A percentile compares a stretch with the other conserved stretches of the same genome.
These are phyloP conservation scores for Aspergillus thermomutatus DNA, from an alignment of 2,329 filamentous ascomycete species.

Conservation along the genomic window DNA sequence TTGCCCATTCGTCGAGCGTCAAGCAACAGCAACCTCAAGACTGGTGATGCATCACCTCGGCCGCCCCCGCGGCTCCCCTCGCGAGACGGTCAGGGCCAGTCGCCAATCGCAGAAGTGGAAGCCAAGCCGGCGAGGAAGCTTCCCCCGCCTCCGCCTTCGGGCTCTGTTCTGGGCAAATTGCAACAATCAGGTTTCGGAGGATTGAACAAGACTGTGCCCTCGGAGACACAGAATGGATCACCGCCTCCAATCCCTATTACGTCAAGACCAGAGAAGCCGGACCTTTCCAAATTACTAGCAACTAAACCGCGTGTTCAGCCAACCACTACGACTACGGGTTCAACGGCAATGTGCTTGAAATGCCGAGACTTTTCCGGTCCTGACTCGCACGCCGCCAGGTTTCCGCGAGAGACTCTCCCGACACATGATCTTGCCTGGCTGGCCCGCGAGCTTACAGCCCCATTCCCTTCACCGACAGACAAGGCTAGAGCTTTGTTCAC, in stretches of 20 bases:
- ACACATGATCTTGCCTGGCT: constrained; percentile 67
- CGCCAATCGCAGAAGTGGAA: constrained; percentile 14
- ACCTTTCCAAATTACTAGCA: constrained; percentile 54
- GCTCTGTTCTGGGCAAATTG: constrained; percentile 33
- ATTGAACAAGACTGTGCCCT: constrained; percentile 37
- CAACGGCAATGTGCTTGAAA: constrained; percentile 59
- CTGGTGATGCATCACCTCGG: constrained; percentile 6
- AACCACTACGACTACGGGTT: constrained; percentile 10
- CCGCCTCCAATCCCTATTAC: constrained; percentile 52
- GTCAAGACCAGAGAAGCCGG: constrained; percentile 58
- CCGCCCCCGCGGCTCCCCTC: constrained; percentile 26
- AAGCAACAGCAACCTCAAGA: constrained; percentile 11
- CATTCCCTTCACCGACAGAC: constrained; percentile 79
- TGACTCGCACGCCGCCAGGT: constrained; percentile 73
- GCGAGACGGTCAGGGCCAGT: constrained; percentile 12
- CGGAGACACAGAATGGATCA: constrained; percentile 14
- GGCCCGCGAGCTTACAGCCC: constrained; percentile 71
- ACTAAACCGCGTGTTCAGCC: constrained; percentile 46
- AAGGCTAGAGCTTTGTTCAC: constrained; percentile 91
- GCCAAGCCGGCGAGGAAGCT: constrained; percentile 26
- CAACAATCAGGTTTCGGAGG: constrained; percentile 47
- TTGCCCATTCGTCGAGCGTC: constrained; percentile 22
- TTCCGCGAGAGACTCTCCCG: constrained; percentile 70
- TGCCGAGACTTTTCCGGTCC: constrained; percentile 86
- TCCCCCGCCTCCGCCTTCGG: constrained; percentile 33